Evolutionary conservation across 2,329 filamentous ascomycete species (phyloP).

Genomic region (Laburnicola sp.): DNA sequence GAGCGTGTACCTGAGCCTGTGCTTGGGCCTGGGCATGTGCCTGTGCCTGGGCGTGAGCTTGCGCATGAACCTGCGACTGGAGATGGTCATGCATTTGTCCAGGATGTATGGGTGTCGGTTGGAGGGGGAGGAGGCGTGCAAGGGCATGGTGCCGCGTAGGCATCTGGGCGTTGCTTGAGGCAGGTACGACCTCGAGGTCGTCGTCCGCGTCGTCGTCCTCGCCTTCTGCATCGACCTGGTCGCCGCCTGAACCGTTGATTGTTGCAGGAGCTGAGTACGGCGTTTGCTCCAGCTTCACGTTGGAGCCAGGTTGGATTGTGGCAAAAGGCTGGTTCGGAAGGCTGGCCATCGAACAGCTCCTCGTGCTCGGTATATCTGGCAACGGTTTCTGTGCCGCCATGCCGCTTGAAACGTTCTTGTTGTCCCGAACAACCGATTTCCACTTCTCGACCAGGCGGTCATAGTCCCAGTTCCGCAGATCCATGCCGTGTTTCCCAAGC

Average conservation of each 20-base stretch:
- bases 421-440: conserved; percentile 42
- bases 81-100: conserved; percentile 28
- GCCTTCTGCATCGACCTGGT: conserved; percentile 42
- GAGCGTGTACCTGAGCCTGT: conserved; percentile 24
- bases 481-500: conserved; percentile 42
- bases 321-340: conserved; percentile 30
- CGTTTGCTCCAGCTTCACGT: conserved; percentile 23
- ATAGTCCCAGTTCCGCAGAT: conserved; percentile 47
- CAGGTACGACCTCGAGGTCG: conserved; percentile 35
- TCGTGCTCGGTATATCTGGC: conserved; percentile 21
- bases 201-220: conserved; percentile 42
- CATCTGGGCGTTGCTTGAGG: conserved; percentile 25
- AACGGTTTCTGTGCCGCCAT: conserved; percentile 44
- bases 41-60: conserved; percentile 34
- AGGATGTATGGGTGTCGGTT: conserved; percentile 38
- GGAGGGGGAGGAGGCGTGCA: conserved; percentile 33
- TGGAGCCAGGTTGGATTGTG: conserved; percentile 23
- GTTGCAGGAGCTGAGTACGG: conserved; percentile 40
- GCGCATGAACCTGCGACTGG: conserved; percentile 25
- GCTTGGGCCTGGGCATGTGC: conserved; percentile 30
- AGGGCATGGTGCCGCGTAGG: conserved; percentile 19
- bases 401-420: conserved; percentile 27
- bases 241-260: conserved; percentile 26
- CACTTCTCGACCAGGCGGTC: conserved; percentile 48
- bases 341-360: conserved; percentile 38